Evolutionary conservation across 1,284 basidiomycete species (phyloP), one percentile per base, ranked within the genome.

Genomic region (Phaffia rhodozyma): DNA sequence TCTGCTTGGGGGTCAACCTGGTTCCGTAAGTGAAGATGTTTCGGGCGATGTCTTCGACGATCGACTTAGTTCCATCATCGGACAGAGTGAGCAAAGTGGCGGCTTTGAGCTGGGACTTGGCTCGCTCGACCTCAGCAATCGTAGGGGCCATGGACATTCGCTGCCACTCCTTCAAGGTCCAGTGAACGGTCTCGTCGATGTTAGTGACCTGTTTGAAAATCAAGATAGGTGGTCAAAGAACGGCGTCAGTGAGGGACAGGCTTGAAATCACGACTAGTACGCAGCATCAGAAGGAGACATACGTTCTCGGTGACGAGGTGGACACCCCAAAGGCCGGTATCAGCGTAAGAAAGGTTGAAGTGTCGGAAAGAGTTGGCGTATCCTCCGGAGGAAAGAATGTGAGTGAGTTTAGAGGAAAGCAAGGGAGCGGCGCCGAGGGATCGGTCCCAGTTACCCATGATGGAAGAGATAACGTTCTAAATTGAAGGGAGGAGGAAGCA

Each of bases 401-500:
- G 88, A 58, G 88, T 91, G 67, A 99, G 85, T 66, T 87, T 85
- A 64, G 91, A 96, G 68, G 89, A 91, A 70, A 96, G 85, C 66
- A 97, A 81, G 49, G 91, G 83, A 16, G 89, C 87, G 56, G 91
- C 85, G 70, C 94, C 94, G 71, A 98, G 85, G 65, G 88, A 90
- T 72, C 96, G 87, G 77, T 99, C 96, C 96, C 96, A 99, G 84
- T 97, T 99, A 70, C 94, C 94, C 77, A 98, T 89, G 79, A 98
- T 92, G 73, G 84, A 86, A 78, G 97, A 91, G 85, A 97, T 91
- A 73, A 93, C 93, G 77, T 54, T 60, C 63, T 64, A 38, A 20
- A n/a, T 30, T 1, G 47, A 25, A 23, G 55, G 29, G 43, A 9
- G 7, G 34, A n/a, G 11, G 18, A 34, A 48, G 25, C 23, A n/a